Conservation (phyloP, 1,284 basidiomycete species). For the Heterobasidion irregulare region DNA sequence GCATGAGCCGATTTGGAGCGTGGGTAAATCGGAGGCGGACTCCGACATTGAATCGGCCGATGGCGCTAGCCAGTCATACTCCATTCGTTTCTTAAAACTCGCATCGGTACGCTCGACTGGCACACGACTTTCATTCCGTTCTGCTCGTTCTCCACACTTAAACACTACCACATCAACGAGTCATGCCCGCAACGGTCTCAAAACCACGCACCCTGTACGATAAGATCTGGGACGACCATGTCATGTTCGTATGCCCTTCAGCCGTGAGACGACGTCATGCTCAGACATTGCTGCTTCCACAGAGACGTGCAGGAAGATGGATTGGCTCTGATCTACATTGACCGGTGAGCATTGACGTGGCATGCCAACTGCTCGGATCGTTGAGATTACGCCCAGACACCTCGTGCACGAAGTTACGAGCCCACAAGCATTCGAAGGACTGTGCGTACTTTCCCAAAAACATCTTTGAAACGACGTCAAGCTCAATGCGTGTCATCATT, state of each 20-base stretch:
- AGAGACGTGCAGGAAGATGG: constrained; percentile 78
- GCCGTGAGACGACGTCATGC: neutral
- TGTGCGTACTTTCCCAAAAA: constrained; percentile 40
- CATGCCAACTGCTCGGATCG: neutral
- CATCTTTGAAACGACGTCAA: neutral
- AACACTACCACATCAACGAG: neutral
- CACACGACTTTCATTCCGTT: neutral
- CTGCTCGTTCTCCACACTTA: neutral
- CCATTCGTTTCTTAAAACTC: neutral
- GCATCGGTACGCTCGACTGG: neutral
- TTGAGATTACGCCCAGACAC: constrained; percentile 46
- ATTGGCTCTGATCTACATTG: constrained; percentile 87
- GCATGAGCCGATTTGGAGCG: too few relatives aligned
- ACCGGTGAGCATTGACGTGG: constrained; percentile 46
- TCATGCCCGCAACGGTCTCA: constrained; percentile 48
- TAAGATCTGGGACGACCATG: constrained; percentile 95
- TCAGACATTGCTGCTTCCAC: constrained; percentile 9
- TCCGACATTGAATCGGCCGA: neutral
- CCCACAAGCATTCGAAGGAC: constrained; percentile 93
- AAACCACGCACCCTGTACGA: constrained; percentile 85
- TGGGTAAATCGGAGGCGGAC: neutral
- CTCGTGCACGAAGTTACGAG: constrained; percentile 95
- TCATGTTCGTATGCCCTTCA: constrained; percentile 53
- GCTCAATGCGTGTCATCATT: constrained; percentile 3
- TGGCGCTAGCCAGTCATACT: neutral